Percentiles rank a stretch among this genome's conserved stretches.
Conservation (phyloP, 2,329 filamentous ascomycete genomes). For the Calonectria pseudoreteaudii region DNA sequence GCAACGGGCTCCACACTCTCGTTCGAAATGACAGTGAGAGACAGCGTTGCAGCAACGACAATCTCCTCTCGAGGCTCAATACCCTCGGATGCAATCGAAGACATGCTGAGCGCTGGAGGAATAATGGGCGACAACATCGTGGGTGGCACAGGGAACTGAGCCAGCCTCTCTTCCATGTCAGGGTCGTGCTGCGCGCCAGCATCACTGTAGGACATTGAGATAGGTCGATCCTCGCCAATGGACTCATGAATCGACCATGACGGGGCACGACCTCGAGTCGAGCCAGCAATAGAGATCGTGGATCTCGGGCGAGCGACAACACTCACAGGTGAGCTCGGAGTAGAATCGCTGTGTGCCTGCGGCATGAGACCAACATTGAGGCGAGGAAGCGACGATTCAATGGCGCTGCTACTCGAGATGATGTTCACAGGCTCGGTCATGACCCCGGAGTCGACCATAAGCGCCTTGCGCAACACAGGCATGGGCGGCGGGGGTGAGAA, state of each 20-base stretch:
- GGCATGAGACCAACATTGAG: conserved; percentile 23
- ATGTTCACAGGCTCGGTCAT: conserved; percentile 71
- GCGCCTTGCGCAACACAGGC: conserved; percentile 62
- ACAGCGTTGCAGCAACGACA: conserved; percentile 45
- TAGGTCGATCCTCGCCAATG: conserved; percentile 51
- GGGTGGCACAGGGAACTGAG: conserved; percentile 67
- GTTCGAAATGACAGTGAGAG: conserved; percentile 48
- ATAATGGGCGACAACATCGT: conserved; percentile 51
- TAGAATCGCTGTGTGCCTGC: conserved; percentile 31
- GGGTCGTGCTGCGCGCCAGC: conserved; percentile 63
- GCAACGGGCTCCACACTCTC: conserved; percentile 47
- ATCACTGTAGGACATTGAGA: conserved; percentile 67
- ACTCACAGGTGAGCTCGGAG: conserved; percentile 40
- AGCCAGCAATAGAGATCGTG: conserved; percentile 54
- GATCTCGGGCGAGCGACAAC: conserved; percentile 53
- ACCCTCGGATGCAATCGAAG: conserved; percentile 57
- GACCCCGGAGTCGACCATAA: conserved; percentile 70
- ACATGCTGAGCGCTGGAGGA: conserved; percentile 55
- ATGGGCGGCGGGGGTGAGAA: conserved; percentile 60
- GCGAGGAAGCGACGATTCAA: conserved; percentile 25
- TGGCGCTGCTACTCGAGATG: conserved; percentile 24
- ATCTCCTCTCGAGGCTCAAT: conserved; percentile 58
- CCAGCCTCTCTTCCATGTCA: conserved; percentile 64
- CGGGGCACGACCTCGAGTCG: conserved; percentile 36
- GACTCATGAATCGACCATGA: conserved; percentile 44